Evolutionary conservation across 2,329 filamentous ascomycete genomes (phyloP).

Genomic region (Fusarium nelsonii): DNA sequence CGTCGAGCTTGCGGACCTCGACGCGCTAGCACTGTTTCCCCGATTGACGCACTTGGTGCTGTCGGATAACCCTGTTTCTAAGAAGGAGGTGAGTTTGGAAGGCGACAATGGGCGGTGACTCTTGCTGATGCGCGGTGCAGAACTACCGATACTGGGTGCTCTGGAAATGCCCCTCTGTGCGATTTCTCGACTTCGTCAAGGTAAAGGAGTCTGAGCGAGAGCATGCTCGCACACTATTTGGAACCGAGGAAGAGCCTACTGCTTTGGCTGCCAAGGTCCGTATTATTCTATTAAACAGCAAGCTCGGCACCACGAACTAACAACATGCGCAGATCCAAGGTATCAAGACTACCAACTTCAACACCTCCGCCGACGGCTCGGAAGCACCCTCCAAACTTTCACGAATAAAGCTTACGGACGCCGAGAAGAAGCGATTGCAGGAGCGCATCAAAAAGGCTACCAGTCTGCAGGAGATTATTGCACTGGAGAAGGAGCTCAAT

Average conservation of each 20-base stretch:
- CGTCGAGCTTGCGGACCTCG: slow-evolving; percentile 86
- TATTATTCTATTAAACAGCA: background rate
- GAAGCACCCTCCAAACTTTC: slow-evolving; percentile 72
- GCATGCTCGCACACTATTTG: slow-evolving; percentile 84
- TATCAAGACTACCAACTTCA: slow-evolving; percentile 82
- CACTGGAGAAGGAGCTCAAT: slow-evolving; percentile 89
- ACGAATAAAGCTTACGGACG: slow-evolving; percentile 85
- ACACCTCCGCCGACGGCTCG: slow-evolving; percentile 61
- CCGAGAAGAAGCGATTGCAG: slow-evolving; percentile 87
- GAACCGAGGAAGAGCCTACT: slow-evolving; percentile 80
- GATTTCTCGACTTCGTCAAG: slow-evolving; percentile 93
- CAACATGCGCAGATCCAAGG: slow-evolving; percentile 75
- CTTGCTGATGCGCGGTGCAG: slow-evolving; percentile 59
- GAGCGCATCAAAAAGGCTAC: slow-evolving; percentile 89
- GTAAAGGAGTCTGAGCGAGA: slow-evolving; percentile 88
- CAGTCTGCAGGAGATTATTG: slow-evolving; percentile 89
- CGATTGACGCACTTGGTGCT: slow-evolving; percentile 84
- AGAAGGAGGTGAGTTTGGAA: slow-evolving; percentile 83
- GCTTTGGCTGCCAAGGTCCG: slow-evolving; percentile 78
- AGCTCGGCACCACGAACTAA: slow-evolving; percentile 17
- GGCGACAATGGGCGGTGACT: background rate
- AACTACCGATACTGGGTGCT: slow-evolving; percentile 94
- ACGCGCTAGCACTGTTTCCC: slow-evolving; percentile 77
- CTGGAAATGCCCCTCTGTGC: slow-evolving; percentile 84
- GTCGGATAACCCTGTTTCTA: slow-evolving; percentile 88